Evolutionary conservation across 2,329 filamentous ascomycete genomes (phyloP), one percentile per base, ranked within the genome.

Genomic region (Knoxdaviesia capensis): DNA sequence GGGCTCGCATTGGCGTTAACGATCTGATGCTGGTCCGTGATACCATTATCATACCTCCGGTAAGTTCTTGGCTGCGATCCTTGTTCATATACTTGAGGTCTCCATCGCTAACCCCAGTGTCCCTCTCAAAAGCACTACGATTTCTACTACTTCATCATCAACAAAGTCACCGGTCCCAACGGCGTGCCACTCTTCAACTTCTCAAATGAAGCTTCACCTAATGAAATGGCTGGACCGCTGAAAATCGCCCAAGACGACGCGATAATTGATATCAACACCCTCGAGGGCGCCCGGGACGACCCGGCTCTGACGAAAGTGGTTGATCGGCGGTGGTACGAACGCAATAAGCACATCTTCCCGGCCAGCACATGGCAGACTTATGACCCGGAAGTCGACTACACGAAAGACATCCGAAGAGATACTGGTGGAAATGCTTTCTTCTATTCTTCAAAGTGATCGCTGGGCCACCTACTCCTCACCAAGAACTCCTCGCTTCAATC

Each of bases 291-390:
- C 30, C 59, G 67, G 36, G 81, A 90, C 47, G 87, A 96, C 51
- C 77, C 87, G 1, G 71, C 71, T 3, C 61, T 81, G 47, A 96
- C 88, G 3, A 96, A 94, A 56, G 87, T 98, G 4, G 88, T 98
- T 4, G 88, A 98, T 62, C 72, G 90, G 46, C 68, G 90, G 46
- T 98, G 90, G 90, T 98, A 94, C 57, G 86, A 94, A 64, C 74
- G 78, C 53, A 94, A 96, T 57, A 98, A 96, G 61, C 90, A 98
- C 59, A 96, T 98, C 44, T 98, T 88, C 56, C 90, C 90, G 0
- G 88, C 88, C 20, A 96, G 84, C 55, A 72, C 88, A 39, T 98
- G 90, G 90, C 84, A 87, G 51, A 82, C 93, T 48, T 98, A 93
- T 56, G 87, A 94, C 49, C 80, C 86, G 0, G 83, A 84, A 46